These are phyloP conservation scores for Betula pendula DNA, from an alignment of 306 rosid species.

Conservation along the genomic window DNA sequence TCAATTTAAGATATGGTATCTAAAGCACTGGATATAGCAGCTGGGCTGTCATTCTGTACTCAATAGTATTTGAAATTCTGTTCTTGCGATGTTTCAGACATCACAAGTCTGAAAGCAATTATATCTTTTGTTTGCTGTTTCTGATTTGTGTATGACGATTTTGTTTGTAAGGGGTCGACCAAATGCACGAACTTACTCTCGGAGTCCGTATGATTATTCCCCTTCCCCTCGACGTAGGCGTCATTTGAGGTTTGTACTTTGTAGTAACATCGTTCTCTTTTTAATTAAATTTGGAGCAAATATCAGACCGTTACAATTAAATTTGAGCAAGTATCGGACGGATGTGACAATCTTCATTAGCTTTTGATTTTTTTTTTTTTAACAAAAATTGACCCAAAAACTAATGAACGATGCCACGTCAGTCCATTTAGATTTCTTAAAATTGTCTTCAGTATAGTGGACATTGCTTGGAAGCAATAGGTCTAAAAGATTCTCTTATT, in stretches of 20 bases:
- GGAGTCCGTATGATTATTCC: constrained; percentile 48
- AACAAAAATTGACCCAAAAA: too few species aligned
- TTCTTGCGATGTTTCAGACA: background rate
- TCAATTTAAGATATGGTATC: background rate
- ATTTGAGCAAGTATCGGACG: too few species aligned
- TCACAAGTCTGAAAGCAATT: background rate
- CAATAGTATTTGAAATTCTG: background rate
- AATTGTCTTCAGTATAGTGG: too few species aligned
- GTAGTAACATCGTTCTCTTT: too few species aligned
- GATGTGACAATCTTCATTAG: too few species aligned
- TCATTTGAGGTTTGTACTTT: constrained; percentile 47
- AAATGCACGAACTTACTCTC: constrained; percentile 44
- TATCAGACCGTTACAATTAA: background rate
- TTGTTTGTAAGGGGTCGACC: constrained; percentile 37
- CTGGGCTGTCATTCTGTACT: background rate
- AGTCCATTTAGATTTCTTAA: too few species aligned
- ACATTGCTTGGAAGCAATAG: background rate
- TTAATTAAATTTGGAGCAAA: too few species aligned
- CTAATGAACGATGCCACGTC: too few species aligned
- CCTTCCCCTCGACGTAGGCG: constrained; percentile 47
- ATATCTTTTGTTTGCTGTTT: background rate
- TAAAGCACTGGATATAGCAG: background rate
- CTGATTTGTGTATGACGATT: background rate
- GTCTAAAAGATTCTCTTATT: background rate
- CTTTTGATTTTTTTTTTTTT: too few species aligned